These are phyloP conservation scores for Fagopyrum esculentum DNA, from an alignment of 148 eudicot genomes.

Conservation along the genomic window DNA sequence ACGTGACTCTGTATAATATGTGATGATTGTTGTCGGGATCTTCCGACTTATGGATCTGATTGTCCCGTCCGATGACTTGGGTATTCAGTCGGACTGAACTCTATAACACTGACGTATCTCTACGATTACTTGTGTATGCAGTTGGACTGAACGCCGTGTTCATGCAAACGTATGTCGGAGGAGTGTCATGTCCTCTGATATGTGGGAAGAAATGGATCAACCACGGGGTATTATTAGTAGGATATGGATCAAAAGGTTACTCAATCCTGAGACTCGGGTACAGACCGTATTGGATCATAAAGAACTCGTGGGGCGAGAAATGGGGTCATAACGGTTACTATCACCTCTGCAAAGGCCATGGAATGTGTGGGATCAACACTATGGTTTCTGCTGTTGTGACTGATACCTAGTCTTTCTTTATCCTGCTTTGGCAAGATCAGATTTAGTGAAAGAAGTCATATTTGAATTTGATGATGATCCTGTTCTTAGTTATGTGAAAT, in stretches of 20 bases:
- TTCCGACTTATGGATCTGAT: too few species aligned
- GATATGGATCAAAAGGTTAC: conserved; percentile 67
- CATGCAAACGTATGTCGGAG: conserved; percentile 93
- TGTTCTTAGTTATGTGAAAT: not conserved
- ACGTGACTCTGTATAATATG: too few species aligned
- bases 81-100: too few species aligned
- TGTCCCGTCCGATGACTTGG: too few species aligned
- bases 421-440: not conserved
- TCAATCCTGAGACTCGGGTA: conserved; percentile 61
- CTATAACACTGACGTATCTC: not conserved
- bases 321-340: conserved; percentile 93
- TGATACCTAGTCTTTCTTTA: not conserved
- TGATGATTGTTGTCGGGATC: too few species aligned
- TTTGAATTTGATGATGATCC: not conserved
- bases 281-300: conserved; percentile 79
- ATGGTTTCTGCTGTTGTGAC: conserved; percentile 84
- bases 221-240: conserved; percentile 78
- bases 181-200: conserved; percentile 79
- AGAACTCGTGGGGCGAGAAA: conserved; percentile 84
- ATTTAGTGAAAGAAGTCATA: not conserved
- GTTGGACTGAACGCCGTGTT: conserved; percentile 75
- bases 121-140: conserved; percentile 14
- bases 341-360: conserved; percentile 54
- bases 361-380: conserved; percentile 80
- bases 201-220: conserved; percentile 61